Evolutionary conservation across 768 basidiomycete species (phyloP).

Genomic region (Mycena latifolia): DNA sequence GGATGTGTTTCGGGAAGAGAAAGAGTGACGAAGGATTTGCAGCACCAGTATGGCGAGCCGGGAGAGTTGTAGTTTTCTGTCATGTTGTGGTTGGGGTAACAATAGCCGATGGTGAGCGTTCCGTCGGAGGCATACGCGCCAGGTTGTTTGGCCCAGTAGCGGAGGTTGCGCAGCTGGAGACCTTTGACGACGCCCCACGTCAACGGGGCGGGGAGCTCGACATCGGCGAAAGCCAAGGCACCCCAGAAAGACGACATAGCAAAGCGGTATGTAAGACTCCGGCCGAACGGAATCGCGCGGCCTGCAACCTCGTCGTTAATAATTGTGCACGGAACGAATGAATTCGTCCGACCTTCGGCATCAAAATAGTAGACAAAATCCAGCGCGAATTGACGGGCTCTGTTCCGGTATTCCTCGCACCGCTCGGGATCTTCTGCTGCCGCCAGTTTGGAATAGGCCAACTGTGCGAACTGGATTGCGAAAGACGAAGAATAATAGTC

Average conservation of each 20-base stretch:
- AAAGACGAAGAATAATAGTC: slow-evolving; percentile 87
- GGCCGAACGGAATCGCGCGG: slow-evolving; percentile 80
- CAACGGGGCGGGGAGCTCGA: slow-evolving; percentile 75
- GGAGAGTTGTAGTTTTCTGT: slow-evolving; percentile 86
- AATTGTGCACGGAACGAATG: neutral
- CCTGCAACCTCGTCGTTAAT: slow-evolving; percentile 51
- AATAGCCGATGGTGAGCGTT: slow-evolving; percentile 78
- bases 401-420: slow-evolving; percentile 72
- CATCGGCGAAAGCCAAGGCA: slow-evolving; percentile 78
- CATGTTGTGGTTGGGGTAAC: slow-evolving; percentile 80
- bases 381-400: slow-evolving; percentile 71
- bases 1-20: slow-evolving; percentile 74
- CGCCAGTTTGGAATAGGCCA: slow-evolving; percentile 77
- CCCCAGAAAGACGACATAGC: slow-evolving; percentile 89
- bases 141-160: slow-evolving; percentile 77
- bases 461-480: slow-evolving; percentile 82
- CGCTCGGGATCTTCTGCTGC: slow-evolving; percentile 72
- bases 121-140: slow-evolving; percentile 73
- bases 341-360: slow-evolving; percentile 61
- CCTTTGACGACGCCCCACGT: slow-evolving; percentile 85
- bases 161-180: slow-evolving; percentile 76
- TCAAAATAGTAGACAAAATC: slow-evolving; percentile 86
- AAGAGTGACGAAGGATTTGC: slow-evolving; percentile 80
- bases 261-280: slow-evolving; percentile 83
- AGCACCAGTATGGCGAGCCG: slow-evolving; percentile 86